A percentile compares a stretch with the other conserved stretches of the same genome.
phyloP scores from a whole-genome alignment of 192 early-diverging fungal genomes.

The Phycomyces blakesleeanus region DNA sequence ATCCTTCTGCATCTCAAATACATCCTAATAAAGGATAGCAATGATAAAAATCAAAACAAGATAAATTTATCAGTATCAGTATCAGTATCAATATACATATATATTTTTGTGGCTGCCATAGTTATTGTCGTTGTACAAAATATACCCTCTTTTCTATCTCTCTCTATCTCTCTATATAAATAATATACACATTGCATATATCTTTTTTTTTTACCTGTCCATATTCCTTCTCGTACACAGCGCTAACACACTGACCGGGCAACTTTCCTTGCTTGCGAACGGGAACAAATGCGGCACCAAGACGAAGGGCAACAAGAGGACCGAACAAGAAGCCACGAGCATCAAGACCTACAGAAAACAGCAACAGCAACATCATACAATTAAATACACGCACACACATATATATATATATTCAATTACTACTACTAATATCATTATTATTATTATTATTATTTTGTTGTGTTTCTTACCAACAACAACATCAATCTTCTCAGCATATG shows the following conservation, averaged over 20 bases:
- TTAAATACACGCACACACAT: too few species aligned
- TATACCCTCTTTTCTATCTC: too few species aligned
- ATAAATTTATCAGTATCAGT: too few species aligned
- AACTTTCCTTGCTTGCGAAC: constrained; percentile 97
- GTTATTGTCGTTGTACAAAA: too few species aligned
- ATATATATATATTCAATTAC: too few species aligned
- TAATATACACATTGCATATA: not conserved
- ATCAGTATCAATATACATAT: too few species aligned
- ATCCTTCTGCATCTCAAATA: constrained; percentile 88
- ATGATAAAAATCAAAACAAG: too few species aligned
- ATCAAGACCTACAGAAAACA: constrained; percentile 69
- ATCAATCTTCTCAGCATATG: constrained; percentile 66
- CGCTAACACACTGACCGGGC: constrained; percentile 69
- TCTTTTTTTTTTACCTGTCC: constrained; percentile 53
- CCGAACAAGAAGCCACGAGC: constrained; percentile 97
- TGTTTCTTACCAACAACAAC: constrained; percentile 76
- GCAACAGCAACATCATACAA: too few species aligned
- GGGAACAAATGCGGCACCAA: constrained; percentile 89
- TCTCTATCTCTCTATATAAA: not conserved
- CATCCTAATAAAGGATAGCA: constrained; percentile 51
- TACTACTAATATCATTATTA: too few species aligned
- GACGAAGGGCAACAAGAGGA: constrained; percentile 82
- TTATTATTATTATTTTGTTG: not conserved
- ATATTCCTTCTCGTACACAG: constrained; percentile 92
- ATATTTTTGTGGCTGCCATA: not conserved